Evolutionary conservation across 768 basidiomycete species (phyloP).

Genomic region (Suillus discolor): DNA sequence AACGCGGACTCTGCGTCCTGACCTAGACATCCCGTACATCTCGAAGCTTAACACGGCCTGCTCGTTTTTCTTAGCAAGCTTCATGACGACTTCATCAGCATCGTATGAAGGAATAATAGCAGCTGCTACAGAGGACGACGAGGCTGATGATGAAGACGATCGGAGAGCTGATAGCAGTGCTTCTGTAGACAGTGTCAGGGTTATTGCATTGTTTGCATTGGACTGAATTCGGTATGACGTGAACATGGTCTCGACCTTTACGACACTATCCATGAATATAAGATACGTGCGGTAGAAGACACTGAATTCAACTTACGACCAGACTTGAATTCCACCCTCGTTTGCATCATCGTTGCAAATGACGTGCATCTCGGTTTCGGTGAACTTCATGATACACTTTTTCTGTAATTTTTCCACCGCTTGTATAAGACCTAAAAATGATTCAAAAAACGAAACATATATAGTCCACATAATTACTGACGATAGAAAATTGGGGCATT

Average conservation of each 20-base stretch:
- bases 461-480: slow-evolving; percentile 26
- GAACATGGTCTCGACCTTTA: slow-evolving; percentile 71
- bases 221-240: slow-evolving; percentile 84
- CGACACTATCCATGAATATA: slow-evolving; percentile 44
- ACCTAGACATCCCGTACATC: slow-evolving; percentile 64
- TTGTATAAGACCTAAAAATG: slow-evolving; percentile 67
- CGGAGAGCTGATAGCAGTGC: slow-evolving; percentile 75
- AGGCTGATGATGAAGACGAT: slow-evolving; percentile 56
- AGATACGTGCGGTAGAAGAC: slow-evolving; percentile 6
- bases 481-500: slow-evolving; percentile 60
- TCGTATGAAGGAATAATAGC: slow-evolving; percentile 42
- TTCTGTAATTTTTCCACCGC: slow-evolving; percentile 84
- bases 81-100: slow-evolving; percentile 73
- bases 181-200: slow-evolving; percentile 70
- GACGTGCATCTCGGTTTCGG: slow-evolving; percentile 71
- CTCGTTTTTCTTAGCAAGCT: slow-evolving; percentile 85
- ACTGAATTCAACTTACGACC: slow-evolving; percentile 56
- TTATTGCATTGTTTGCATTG: slow-evolving; percentile 81
- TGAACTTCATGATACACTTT: slow-evolving; percentile 81
- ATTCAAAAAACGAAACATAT: slow-evolving; percentile 10
- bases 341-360: slow-evolving; percentile 82
- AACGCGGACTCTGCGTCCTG: slow-evolving; percentile 65
- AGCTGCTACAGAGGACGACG: slow-evolving; percentile 37
- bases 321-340: slow-evolving; percentile 87
- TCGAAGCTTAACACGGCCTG: slow-evolving; percentile 79